Evolutionary conservation across 2,329 filamentous ascomycete species (phyloP).

Genomic region (Pseudogymnoascus sp.): DNA sequence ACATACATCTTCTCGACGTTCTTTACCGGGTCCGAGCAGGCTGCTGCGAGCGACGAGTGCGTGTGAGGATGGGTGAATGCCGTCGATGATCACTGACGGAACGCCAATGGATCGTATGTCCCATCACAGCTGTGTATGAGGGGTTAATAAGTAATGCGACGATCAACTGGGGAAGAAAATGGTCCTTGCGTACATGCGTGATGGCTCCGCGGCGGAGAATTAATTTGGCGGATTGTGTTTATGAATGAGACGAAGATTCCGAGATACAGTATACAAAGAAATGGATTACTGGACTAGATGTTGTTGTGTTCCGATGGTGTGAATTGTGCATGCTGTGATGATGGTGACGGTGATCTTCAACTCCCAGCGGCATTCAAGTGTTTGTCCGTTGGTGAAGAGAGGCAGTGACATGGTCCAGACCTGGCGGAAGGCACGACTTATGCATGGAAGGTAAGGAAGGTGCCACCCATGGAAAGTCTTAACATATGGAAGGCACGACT

Average conservation of each 20-base stretch:
- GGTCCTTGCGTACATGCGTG: neutral
- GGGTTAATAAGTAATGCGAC: neutral
- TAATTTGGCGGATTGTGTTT: neutral
- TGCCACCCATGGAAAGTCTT: neutral
- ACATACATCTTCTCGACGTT: constrained; percentile 2
- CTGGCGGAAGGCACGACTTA: neutral
- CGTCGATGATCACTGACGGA: constrained; percentile 1
- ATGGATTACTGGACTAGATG: constrained; percentile 2
- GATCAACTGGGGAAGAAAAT: neutral
- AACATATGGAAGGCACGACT: neutral
- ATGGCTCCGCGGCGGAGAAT: neutral
- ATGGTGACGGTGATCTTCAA: neutral
- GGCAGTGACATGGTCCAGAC: neutral
- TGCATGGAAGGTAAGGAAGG: neutral
- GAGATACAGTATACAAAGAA: neutral
- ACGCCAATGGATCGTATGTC: neutral
- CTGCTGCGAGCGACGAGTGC: neutral
- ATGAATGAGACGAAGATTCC: neutral
- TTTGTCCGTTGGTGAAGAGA: neutral
- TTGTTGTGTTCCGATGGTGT: neutral
- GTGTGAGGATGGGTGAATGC: neutral
- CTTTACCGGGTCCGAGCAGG: neutral
- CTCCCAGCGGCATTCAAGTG: neutral
- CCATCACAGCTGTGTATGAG: neutral
- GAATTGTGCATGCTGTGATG: neutral